These are phyloP conservation scores for Areca catechu DNA, from an alignment of 176 grass and related monocot species.

Conservation along the genomic window DNA sequence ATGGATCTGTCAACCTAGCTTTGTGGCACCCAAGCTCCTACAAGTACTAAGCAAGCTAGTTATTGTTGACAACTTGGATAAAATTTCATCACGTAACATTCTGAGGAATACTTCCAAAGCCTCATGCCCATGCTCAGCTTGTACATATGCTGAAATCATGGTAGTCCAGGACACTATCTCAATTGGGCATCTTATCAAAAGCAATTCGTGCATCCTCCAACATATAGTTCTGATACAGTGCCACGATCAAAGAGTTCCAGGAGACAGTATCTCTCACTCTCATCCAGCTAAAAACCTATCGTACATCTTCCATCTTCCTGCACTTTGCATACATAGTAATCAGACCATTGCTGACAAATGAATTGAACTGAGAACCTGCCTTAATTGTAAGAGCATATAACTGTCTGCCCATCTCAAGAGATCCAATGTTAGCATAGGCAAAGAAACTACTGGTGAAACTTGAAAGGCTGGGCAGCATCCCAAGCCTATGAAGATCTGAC, in stretches of 20 bases:
- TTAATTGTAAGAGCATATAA: constrained; percentile 16
- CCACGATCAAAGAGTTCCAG: constrained; percentile 20
- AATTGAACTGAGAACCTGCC: constrained; percentile 22
- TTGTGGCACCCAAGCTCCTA: too few species aligned
- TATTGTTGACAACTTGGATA: too few species aligned
- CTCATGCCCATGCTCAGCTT: too few species aligned
- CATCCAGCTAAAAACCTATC: constrained; percentile 16
- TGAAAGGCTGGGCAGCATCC: constrained; percentile 18
- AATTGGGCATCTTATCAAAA: constrained; percentile 28
- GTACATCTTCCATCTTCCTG: constrained; percentile 16
- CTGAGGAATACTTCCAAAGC: too few species aligned
- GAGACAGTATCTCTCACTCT: constrained; percentile 21
- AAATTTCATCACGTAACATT: too few species aligned
- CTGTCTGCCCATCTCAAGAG: constrained; percentile 18
- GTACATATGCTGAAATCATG: too few species aligned
- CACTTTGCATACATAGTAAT: constrained; percentile 32
- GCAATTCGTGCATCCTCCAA: constrained; percentile 14
- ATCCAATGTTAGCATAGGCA: constrained; percentile 21
- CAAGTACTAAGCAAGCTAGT: too few species aligned
- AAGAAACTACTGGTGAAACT: constrained; percentile 23
- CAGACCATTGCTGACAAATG: constrained; percentile 16
- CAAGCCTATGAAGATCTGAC: constrained; percentile 16
- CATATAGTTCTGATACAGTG: constrained; percentile 15
- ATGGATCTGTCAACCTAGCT: too few species aligned
- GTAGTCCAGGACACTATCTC: constrained; percentile 38